These are phyloP conservation scores for Phytophthora agathidicida DNA, from an alignment of 352 stramenopile genomes.

Conservation along the genomic window DNA sequence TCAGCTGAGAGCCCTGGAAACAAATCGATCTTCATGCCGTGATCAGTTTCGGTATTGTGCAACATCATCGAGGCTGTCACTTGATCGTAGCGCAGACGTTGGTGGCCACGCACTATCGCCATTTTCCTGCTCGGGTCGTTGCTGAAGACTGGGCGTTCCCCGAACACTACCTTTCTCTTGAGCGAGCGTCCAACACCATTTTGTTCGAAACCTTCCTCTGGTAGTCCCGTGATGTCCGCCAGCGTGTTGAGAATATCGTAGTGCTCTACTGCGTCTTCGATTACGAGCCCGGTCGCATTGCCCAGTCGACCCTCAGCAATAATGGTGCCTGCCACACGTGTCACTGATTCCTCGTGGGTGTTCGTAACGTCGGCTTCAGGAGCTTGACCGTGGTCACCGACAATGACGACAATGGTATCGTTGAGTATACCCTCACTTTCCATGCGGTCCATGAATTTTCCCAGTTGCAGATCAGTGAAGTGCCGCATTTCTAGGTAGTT, in stretches of 20 bases:
- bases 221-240: conserved; percentile 61
- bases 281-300: conserved; percentile 34
- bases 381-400: conserved; percentile 58
- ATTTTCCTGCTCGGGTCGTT: conserved; percentile 61
- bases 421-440: conserved; percentile 50
- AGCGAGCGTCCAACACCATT: conserved; percentile 61
- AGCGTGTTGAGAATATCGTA: conserved; percentile 70
- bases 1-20: conserved; percentile 22
- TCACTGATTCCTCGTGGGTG: conserved; percentile 49
- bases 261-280: conserved; percentile 50
- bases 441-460: conserved; percentile 56
- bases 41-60: conserved; percentile 48
- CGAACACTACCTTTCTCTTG: conserved; percentile 37
- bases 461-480: conserved; percentile 56
- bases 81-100: conserved; percentile 47
- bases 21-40: conserved; percentile 37
- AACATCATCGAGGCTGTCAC: conserved; percentile 42
- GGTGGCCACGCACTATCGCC: conserved; percentile 48
- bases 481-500: conserved; percentile 68
- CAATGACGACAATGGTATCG: conserved; percentile 63
- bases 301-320: conserved; percentile 57
- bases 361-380: conserved; percentile 49
- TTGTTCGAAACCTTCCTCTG: conserved; percentile 51
- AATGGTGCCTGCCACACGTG: conserved; percentile 43
- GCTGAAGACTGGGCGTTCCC: conserved; percentile 46